Conservation (phyloP, 805 yeast species). For the Dipodascus geniculatus region DNA sequence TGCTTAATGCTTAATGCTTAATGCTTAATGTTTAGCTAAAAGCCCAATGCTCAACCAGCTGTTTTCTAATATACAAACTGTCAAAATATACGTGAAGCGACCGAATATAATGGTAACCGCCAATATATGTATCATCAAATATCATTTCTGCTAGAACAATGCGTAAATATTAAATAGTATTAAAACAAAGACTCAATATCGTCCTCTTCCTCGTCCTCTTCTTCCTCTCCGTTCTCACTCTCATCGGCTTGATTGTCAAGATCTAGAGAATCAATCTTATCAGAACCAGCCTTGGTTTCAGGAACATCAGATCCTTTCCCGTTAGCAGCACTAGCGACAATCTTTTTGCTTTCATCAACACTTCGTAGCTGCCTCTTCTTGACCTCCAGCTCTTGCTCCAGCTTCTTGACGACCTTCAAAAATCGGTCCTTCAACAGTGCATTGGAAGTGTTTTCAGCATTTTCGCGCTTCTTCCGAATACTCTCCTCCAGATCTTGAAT, state of each 20-base stretch:
- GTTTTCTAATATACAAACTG: too few species aligned
- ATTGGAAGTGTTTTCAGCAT: constrained; percentile 59
- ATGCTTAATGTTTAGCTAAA: too few species aligned
- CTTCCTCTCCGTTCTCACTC: constrained; percentile 19
- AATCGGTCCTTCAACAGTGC: constrained; percentile 82
- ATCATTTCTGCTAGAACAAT: neutral
- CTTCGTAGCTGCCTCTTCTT: constrained; percentile 54
- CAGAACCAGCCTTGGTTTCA: constrained; percentile 16
- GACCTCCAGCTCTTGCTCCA: constrained; percentile 70
- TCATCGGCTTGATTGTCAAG: constrained; percentile 17
- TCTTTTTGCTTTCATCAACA: constrained; percentile 7
- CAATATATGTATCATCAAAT: neutral
- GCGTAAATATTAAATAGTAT: neutral
- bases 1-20: too few species aligned
- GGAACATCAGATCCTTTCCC: constrained; percentile 15
- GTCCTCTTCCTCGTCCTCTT: constrained; percentile 23
- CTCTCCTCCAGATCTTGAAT: constrained; percentile 70
- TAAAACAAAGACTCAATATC: constrained; percentile 20
- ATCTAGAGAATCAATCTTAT: constrained; percentile 18
- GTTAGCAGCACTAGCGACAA: constrained; percentile 12
- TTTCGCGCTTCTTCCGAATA: constrained; percentile 60
- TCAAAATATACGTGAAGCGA: too few species aligned
- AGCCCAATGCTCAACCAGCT: too few species aligned
- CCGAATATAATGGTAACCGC: too few species aligned
- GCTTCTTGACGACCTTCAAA: constrained; percentile 63